Percentiles rank a stretch among this genome's conserved stretches.
Conservation (phyloP, 1,284 basidiomycete species). For the Heterobasidion parviporum region DNA sequence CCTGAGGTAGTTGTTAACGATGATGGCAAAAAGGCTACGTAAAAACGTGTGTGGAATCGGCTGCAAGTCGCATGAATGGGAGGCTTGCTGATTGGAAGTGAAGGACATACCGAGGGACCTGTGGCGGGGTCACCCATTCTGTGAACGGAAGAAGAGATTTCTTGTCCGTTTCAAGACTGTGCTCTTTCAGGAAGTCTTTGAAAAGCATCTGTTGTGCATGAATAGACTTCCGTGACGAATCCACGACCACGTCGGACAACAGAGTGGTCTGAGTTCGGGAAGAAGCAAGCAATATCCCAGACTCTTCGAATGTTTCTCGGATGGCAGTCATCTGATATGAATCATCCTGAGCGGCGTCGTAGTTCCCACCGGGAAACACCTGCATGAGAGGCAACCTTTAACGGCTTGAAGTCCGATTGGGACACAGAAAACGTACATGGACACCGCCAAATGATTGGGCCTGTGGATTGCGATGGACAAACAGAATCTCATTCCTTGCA, state of each 20-base stretch:
- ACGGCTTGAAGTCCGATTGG: neutral
- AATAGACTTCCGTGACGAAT: slow-evolving; percentile 46
- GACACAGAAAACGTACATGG: slow-evolving; percentile 36
- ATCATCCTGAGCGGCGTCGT: slow-evolving; percentile 48
- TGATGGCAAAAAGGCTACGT: slow-evolving; percentile 46
- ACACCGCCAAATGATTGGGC: slow-evolving; percentile 56
- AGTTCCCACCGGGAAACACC: slow-evolving; percentile 72
- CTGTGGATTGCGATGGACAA: slow-evolving; percentile 60
- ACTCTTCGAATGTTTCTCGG: slow-evolving; percentile 68
- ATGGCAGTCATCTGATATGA: slow-evolving; percentile 54
- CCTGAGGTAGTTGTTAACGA: slow-evolving; percentile 30
- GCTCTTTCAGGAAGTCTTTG: slow-evolving; percentile 39
- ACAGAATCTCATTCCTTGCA: slow-evolving; percentile 51
- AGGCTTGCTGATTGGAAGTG: neutral
- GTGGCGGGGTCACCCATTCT: slow-evolving; percentile 59
- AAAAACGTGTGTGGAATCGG: slow-evolving; percentile 64
- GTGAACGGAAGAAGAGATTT: slow-evolving; percentile 53
- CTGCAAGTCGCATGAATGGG: slow-evolving; percentile 23
- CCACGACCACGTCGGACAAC: slow-evolving; percentile 31
- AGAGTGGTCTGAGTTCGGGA: neutral
- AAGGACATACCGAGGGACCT: slow-evolving; percentile 35
- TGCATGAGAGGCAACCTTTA: slow-evolving; percentile 1
- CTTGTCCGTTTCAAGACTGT: slow-evolving; percentile 34
- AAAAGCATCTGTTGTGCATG: slow-evolving; percentile 45
- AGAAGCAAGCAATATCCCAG: slow-evolving; percentile 53